Conservation (phyloP, 148 eudicot species). For the Rhododendron ovatum region DNA sequence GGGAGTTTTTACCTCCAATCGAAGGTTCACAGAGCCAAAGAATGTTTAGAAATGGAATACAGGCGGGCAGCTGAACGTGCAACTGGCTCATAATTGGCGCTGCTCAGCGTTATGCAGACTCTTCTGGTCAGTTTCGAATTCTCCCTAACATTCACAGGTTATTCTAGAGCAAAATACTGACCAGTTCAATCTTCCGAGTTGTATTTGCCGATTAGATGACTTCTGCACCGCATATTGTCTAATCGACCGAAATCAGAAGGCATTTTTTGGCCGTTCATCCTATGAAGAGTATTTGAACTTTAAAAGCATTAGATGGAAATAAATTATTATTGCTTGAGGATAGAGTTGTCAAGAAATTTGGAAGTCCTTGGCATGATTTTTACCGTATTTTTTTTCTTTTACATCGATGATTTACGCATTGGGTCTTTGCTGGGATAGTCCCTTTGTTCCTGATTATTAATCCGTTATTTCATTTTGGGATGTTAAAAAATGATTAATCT, state of each 20-base stretch:
- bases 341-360: background rate
- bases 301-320: background rate
- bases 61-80: conserved; percentile 38
- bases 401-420: too few species aligned
- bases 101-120: background rate
- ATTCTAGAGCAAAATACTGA: background rate
- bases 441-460: too few species aligned
- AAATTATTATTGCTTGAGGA: background rate
- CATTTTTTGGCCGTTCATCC: background rate
- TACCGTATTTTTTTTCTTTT: too few species aligned
- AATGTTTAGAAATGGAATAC: conserved; percentile 57
- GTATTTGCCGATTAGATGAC: background rate
- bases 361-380: background rate
- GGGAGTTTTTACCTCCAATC: conserved; percentile 91
- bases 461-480: too few species aligned
- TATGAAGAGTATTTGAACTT: background rate
- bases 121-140: background rate
- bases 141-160: background rate
- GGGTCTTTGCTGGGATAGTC: too few species aligned
- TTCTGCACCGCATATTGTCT: background rate
- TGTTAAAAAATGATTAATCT: too few species aligned
- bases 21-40: conserved; percentile 82
- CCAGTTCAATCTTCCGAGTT: background rate
- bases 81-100: conserved; percentile 15
- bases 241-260: background rate